These are phyloP conservation scores for Salix brachista DNA, from an alignment of 345 rosid species.

Conservation along the genomic window DNA sequence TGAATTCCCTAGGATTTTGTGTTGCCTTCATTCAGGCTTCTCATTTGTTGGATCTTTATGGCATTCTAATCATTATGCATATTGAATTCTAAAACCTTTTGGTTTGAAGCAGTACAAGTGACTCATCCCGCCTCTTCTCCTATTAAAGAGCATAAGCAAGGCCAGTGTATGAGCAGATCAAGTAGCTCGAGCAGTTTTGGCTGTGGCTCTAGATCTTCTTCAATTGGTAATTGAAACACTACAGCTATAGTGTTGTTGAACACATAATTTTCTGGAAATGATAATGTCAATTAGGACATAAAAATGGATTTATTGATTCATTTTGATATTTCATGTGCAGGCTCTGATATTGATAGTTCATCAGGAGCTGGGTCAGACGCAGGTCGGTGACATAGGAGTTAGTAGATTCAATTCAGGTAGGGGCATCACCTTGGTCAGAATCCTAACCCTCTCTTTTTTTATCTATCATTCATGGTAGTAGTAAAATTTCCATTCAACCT, in stretches of 20 bases:
- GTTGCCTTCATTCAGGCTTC: neutral
- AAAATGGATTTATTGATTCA: neutral
- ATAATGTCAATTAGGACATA: neutral
- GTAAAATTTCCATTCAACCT: neutral
- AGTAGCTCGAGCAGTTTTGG: conserved; percentile 47
- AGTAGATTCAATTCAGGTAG: conserved; percentile 27
- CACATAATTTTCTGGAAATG: neutral
- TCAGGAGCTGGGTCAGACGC: conserved; percentile 33
- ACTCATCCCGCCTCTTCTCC: conserved; percentile 21
- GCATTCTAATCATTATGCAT: neutral
- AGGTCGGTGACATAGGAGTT: conserved; percentile 18
- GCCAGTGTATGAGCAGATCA: conserved; percentile 31
- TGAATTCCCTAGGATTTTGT: conserved; percentile 1
- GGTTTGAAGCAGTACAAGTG: conserved; percentile 23
- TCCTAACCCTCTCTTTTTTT: conserved; percentile 1
- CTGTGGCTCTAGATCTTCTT: conserved; percentile 45
- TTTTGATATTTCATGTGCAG: conserved; percentile 28
- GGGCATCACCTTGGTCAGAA: conserved; percentile 2
- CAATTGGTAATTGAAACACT: conserved; percentile 35
- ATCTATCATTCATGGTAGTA: neutral
- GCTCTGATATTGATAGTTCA: conserved; percentile 38
- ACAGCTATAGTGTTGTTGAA: neutral
- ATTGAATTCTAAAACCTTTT: conserved; percentile 1
- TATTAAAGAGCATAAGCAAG: conserved; percentile 29
- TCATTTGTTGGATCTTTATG: neutral